Base-by-base conservation (phyloP, 345 rosid species). In the Odontarrhena argentea region DNA sequence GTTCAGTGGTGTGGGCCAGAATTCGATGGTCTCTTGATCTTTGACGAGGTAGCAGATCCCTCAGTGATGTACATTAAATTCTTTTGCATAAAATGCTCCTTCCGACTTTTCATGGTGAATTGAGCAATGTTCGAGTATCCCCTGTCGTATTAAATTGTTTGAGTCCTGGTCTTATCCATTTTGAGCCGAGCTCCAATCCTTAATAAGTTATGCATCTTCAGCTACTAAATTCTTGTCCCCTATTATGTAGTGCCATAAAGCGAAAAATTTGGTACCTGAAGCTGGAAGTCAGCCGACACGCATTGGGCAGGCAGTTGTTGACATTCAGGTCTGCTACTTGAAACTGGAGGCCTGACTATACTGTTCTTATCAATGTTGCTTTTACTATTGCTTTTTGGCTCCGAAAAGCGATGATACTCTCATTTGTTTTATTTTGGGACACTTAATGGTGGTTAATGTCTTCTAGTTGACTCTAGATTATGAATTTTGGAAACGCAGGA, bases 211-310 rank as follows among this genome's bases (percentile, higher is more conserved):
- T 61, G 57, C 68, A 68, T 45, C 45, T 79, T 73, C 70, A 59
- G 58, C 70, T 73, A 68, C 64, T 76, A 62, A 75, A n/a, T 38
- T 68, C 7, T 70, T 54, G 43, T 13, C 11, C 48, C 76, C 63
- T 69, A 73, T 87, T 77, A 63, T 72, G 68, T 64, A 93, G 98
- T 94, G 99, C 78, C 99, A 94, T 72, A 94, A 94, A 85, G 99
- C 99, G 10, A 94, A 94, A 77, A 94, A 94, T 80, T 83, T 94
- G 83, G 85, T 94, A 53, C 99, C 99, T 74, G 99, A 94, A 82
- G 87, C 99, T 79, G 99, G 99, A 71, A 88, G 96, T 80, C 97
- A 94, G 82, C 96, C 99, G 50, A 90, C 99, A 38, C 91, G 99
- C 65, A 94, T 95, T 18, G 99, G 99, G 58, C 95, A 88, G 84